These are phyloP conservation scores for Jatropha multifida DNA, from an alignment of 441 rosid species.

Conservation along the genomic window DNA sequence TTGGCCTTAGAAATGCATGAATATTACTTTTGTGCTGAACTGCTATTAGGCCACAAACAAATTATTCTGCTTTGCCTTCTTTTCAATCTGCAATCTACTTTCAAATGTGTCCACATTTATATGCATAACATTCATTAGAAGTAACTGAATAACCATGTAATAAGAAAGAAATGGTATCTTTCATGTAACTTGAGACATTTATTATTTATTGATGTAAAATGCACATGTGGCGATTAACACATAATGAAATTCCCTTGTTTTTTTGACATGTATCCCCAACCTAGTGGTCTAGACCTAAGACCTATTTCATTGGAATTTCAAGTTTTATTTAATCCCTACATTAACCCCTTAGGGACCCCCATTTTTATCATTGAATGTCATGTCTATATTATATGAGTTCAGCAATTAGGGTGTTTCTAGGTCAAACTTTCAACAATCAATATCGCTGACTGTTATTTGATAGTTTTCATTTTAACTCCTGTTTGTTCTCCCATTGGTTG, in stretches of 20 bases:
- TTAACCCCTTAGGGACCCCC: neutral
- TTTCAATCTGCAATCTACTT: neutral
- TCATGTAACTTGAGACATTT: neutral
- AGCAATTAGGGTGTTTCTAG: neutral
- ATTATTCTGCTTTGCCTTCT: conserved; percentile 7
- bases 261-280: neutral
- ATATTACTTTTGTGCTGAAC: conserved; percentile 4
- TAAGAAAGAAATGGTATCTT: neutral
- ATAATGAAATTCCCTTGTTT: neutral
- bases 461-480: conserved; percentile 8
- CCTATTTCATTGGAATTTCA: neutral
- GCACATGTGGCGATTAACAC: neutral
- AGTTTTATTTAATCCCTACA: neutral
- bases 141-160: neutral
- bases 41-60: neutral
- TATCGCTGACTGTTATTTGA: neutral
- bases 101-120: neutral
- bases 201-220: neutral
- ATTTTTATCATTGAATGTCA: neutral
- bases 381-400: neutral
- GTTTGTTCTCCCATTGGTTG: neutral
- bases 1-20: conserved; percentile 4
- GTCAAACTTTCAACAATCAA: neutral
- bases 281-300: neutral
- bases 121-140: neutral